phyloP scores from a whole-genome alignment of 148 eudicot genomes.

The Pouteria glomerata region DNA sequence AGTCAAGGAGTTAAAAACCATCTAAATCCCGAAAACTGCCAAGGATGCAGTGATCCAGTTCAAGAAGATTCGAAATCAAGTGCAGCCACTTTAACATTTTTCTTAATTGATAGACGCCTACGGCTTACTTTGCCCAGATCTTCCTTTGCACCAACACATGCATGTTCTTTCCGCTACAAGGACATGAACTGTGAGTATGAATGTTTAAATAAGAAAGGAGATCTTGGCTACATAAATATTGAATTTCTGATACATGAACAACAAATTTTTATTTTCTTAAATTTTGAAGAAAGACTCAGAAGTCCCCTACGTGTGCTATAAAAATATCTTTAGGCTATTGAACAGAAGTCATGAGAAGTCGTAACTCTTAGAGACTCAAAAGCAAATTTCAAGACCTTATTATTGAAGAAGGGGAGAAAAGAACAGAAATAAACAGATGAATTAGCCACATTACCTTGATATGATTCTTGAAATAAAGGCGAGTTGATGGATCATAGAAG shows the following conservation, averaged over 20 bases:
- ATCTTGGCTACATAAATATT: not conserved
- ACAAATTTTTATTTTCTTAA: not conserved
- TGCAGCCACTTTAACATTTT: too few relatives aligned
- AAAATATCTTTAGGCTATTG: not conserved
- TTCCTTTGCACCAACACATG: too few relatives aligned
- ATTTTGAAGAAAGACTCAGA: not conserved
- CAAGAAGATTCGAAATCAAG: not conserved
- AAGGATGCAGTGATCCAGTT: not conserved
- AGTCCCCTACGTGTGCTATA: not conserved
- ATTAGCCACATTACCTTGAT: conserved; percentile 54
- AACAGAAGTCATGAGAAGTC: not conserved
- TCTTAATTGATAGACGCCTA: too few relatives aligned
- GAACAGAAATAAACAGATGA: not conserved
- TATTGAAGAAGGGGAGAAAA: not conserved
- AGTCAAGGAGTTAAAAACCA: not conserved
- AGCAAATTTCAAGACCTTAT: too few relatives aligned
- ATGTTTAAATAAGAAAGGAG: not conserved
- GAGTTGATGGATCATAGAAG: conserved; percentile 89
- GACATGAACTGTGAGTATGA: not conserved
- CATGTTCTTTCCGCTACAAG: not conserved
- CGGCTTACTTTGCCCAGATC: too few relatives aligned
- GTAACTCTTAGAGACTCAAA: too few relatives aligned
- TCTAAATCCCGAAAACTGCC: too few relatives aligned
- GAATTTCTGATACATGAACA: not conserved
- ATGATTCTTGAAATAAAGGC: conserved; percentile 77